Evolutionary conservation across 2,329 filamentous ascomycete genomes (phyloP), one percentile per base, ranked within the genome.

Genomic region (Bipolaris zeicola): DNA sequence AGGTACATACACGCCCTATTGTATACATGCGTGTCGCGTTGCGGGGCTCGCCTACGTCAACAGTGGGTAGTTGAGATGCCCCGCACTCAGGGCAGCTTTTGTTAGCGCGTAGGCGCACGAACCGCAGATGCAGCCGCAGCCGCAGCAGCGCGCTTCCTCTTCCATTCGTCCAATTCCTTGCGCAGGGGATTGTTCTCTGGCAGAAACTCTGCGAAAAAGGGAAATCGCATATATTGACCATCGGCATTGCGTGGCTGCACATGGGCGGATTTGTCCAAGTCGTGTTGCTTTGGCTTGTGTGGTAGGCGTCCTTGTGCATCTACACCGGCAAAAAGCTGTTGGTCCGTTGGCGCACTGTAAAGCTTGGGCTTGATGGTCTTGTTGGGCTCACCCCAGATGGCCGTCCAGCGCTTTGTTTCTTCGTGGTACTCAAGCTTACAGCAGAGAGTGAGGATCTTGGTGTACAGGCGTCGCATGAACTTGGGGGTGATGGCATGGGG

Each of bases 401-500:
- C 61, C 3, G 44, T 58, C 74, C 73, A 76, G 18, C 58, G 67
- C 33, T 64, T 61, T 14, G 55, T 61, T 28, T 60, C 49, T 1
- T 62, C 50, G 60, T 80, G 66, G 64, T 72, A 80, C 8, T 73
- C 70, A 65, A 81, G 73, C 43, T 76, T 69, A 37, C 79, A 78
- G 64, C 77, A 78, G 52, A 78, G 71, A 2, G 57, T 58, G 49
- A 81, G 77, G 6, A 82, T 65, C 22, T 67, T 69, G 5, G 68
- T 62, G 72, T 80, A 83, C 14, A 83, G 58, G 31, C 79, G 72
- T 50, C 70, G 70, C 81, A 83, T 82, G 53, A 75, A 77, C 8
- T 78, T 74, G 10, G 69, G 58, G 1, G 74, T 81, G 33, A 82
- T 69, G n/a, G 47, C 58, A 50, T 78, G 77, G 1, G 73, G 74